These are phyloP conservation scores for Litsea cubeba DNA, from an alignment of 164 flowering plant genomes.

Conservation along the genomic window DNA sequence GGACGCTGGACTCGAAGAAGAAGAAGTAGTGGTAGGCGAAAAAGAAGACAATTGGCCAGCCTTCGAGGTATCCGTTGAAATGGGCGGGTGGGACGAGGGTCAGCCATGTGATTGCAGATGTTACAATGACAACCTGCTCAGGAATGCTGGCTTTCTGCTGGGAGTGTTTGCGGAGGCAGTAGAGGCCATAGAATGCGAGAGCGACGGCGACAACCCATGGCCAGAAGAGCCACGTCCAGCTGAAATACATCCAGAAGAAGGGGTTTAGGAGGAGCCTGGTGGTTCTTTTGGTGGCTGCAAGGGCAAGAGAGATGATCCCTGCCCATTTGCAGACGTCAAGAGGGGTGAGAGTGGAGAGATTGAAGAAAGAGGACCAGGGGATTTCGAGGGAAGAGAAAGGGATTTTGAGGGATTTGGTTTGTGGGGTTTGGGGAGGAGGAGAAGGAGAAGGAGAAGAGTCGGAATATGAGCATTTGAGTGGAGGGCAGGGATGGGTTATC, in stretches of 20 bases:
- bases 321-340: constrained; percentile 57
- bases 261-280: constrained; percentile 44
- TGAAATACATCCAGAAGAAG: constrained; percentile 89
- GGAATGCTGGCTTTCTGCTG: constrained; percentile 44
- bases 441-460: constrained; percentile 18
- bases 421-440: constrained; percentile 23
- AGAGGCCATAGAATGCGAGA: constrained; percentile 52
- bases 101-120: constrained; percentile 74
- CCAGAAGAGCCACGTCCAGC: constrained; percentile 95
- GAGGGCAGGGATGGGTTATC: constrained; percentile 8
- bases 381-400: constrained; percentile 16
- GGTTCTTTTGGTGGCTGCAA: constrained; percentile 56
- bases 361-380: constrained; percentile 15
- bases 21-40: constrained; percentile 80
- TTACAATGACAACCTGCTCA: constrained; percentile 65
- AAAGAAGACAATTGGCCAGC: constrained; percentile 88
- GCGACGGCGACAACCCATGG: constrained; percentile 66
- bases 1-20: constrained; percentile 69
- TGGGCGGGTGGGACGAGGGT: constrained; percentile 81
- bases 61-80: constrained; percentile 83
- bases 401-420: constrained; percentile 26
- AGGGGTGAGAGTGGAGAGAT: constrained; percentile 44
- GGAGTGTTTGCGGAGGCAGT: constrained; percentile 46
- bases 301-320: constrained; percentile 33
- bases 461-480: constrained; percentile 21